Evolutionary conservation across 2,329 filamentous ascomycete species (phyloP), one percentile per base, ranked within the genome.

Genomic region (Zymoseptoria pseudotritici): DNA sequence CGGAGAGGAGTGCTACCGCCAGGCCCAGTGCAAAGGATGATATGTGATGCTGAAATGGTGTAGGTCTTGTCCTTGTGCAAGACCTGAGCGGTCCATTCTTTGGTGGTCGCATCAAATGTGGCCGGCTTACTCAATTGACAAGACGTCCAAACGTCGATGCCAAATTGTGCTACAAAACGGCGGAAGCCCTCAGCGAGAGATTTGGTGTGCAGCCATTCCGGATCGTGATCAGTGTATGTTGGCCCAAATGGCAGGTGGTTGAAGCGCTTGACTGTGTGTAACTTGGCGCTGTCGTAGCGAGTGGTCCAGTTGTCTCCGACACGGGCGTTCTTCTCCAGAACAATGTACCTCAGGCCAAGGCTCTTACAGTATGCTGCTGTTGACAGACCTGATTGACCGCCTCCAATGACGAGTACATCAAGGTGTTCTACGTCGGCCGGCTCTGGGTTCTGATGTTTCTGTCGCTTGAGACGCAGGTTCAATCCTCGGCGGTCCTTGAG

Each of bases 281-380:
- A 72, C 11, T 75, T 75, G 8, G 77, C 70, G 20, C 77, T 77
- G 49, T 78, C 75, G 61, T 81, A 81, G 54, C 79, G 71, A 54
- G 75, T 71, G 1, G 70, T 70, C 79, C 79, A 81, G 52, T 76
- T 78, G 57, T 79, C 75, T 1, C 79, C 78, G 4, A 80, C 71
- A 0, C 71, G 65, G 21, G 69, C 66, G 31, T 76, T 76, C 22
- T 72, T 71, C 53, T 81, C 79, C 51, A 81, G 70, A n/a, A 80
- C 70, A 7, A 81, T 66, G 26, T 76, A 74, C 0, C 71, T 71
- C 4, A 79, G 61, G 2, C 74, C 73, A 9, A 80, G 67, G 49
- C 78, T 76, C 62, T 77, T 71, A 13, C 79, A 66, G 2, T 78
- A 72, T 17, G 76, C 79, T 17, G 75, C 77, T 2, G 73, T 69